phyloP scores from a whole-genome alignment of 495 filamentous ascomycete species.

The Penicilliopsis zonata region DNA sequence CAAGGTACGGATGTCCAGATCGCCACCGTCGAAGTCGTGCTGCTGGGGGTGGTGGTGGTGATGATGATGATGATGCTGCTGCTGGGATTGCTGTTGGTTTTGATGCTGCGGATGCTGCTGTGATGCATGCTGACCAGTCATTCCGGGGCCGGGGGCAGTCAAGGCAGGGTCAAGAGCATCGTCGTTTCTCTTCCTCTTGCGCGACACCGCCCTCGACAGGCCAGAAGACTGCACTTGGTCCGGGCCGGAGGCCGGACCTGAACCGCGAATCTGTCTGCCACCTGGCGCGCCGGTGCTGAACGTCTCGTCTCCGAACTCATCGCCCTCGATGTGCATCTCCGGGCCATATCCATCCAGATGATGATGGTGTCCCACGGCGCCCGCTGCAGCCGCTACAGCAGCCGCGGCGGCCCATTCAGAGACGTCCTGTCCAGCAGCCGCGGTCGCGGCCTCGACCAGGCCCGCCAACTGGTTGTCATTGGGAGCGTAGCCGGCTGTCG shows the following conservation, averaged over 20 bases:
- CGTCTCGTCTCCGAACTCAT: slow-evolving; percentile 26
- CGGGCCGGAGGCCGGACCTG: slow-evolving; percentile 21
- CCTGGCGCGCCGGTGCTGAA: slow-evolving; percentile 18
- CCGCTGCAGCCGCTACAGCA: slow-evolving; percentile 23
- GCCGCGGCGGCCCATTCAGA: slow-evolving; percentile 30
- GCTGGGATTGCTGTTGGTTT: slow-evolving; percentile 1
- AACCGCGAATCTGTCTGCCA: slow-evolving; percentile 14
- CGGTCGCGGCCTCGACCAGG: slow-evolving; percentile 40
- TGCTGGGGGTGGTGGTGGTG: slow-evolving; percentile 11
- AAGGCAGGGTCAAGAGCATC: slow-evolving; percentile 35
- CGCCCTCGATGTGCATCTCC: slow-evolving; percentile 31
- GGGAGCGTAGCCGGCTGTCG: slow-evolving; percentile 22
- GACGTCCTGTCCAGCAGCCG: slow-evolving; percentile 38
- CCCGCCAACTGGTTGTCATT: slow-evolving; percentile 40
- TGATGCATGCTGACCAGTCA: slow-evolving; percentile 8
- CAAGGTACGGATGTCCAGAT: slow-evolving; percentile 23
- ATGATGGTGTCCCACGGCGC: slow-evolving; percentile 25
- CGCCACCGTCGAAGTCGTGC: slow-evolving; percentile 12
- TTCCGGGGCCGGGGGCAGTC: slow-evolving; percentile 12
- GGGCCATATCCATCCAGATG: slow-evolving; percentile 27
- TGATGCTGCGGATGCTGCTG: slow-evolving; percentile 13
- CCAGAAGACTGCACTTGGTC: slow-evolving; percentile 72
- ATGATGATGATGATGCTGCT: slow-evolving; percentile 12
- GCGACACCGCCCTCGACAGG: slow-evolving; percentile 35
- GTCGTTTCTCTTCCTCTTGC: slow-evolving; percentile 33